A percentile compares a stretch with the other conserved stretches of the same genome.
Evolutionary conservation across 1,139 yeast species (phyloP).

Genomic region (Yamadazyma sp.): DNA sequence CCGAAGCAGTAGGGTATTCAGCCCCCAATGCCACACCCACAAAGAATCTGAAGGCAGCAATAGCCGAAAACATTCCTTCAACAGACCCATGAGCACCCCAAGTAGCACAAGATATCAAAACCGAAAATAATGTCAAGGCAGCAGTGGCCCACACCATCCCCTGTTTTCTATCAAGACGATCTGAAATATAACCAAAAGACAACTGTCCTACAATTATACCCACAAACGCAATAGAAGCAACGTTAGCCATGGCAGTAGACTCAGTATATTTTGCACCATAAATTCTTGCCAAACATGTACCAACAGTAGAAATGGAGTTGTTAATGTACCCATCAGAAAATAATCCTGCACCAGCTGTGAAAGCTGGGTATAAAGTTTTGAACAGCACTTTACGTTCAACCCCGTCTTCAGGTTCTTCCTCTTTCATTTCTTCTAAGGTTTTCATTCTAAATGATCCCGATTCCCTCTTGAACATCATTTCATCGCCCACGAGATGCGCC

Average conservation of each 20-base stretch:
- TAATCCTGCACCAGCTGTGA: slow-evolving; percentile 87
- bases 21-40: slow-evolving; percentile 86
- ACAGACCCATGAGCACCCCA: slow-evolving; percentile 75
- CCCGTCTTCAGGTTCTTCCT: slow-evolving; percentile 23
- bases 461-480: slow-evolving; percentile 18
- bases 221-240: slow-evolving; percentile 85
- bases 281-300: slow-evolving; percentile 61
- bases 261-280: slow-evolving; percentile 63
- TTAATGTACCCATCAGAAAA: slow-evolving; percentile 91
- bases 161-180: slow-evolving; percentile 70
- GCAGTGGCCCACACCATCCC: slow-evolving; percentile 79
- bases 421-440: slow-evolving; percentile 23
- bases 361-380: slow-evolving; percentile 63
- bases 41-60: slow-evolving; percentile 83
- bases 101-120: slow-evolving; percentile 72
- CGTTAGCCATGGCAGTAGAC: slow-evolving; percentile 72
- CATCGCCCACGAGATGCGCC: slow-evolving; percentile 24
- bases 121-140: slow-evolving; percentile 71
- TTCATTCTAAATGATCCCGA: slow-evolving; percentile 16
- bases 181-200: slow-evolving; percentile 75
- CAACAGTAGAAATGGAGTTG: slow-evolving; percentile 75
- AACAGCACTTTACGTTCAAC: slow-evolving; percentile 21
- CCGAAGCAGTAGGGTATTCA: slow-evolving; percentile 92
- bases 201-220: slow-evolving; percentile 92
- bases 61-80: slow-evolving; percentile 74